Base-by-base conservation (phyloP, 1,284 basidiomycete species). In the Cryptococcus deneoformans region DNA sequence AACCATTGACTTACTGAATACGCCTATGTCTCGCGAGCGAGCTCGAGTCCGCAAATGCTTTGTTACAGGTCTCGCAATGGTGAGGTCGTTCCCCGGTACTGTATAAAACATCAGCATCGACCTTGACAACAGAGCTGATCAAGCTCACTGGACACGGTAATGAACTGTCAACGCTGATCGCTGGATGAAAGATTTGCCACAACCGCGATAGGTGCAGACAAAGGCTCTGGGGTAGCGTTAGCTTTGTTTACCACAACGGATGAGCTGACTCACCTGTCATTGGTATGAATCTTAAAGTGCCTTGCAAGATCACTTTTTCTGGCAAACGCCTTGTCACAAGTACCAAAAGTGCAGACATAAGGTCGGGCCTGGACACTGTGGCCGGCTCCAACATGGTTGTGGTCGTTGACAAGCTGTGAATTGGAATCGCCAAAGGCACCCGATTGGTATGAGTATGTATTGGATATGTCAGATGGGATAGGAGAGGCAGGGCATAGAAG, bases 61-160 rank as follows among this genome's bases (percentile, higher is more conserved):
- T 82, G 46, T 70, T 52, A 68, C 81, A 82, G 7, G 68, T 73
- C 63, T 79, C 71, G 70, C 83, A 84, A 34, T 77, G 71, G 67
- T 84, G 83, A 2, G 83, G 83, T 50, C 80, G 76, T 65, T 84
- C 83, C 44, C 83, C 83, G 34, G 82, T 82, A 69, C 81, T 79
- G 65, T 67, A 20, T 20, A 67, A 24, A 66, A 70, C 29, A 14
- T 59, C 44, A 64, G 43, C 46, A n/a, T 4, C 36, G 6, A 10
- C 20, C 24, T 10, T 35, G 16, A 14, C 37, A 50, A 14, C 34
- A 7, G 38, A 34, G 44, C 12, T 35, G 64, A 20, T 20, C 20
- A 20, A 20, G 20, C 78, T 70, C 52, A 81, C 80, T 81, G 80
- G 6, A 75, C 75, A 40, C 79, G 70, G 40, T 71, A 73, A 59